Conservation (phyloP, 108 stramenopile genomes). For the Skeletonema menzelii region DNA sequence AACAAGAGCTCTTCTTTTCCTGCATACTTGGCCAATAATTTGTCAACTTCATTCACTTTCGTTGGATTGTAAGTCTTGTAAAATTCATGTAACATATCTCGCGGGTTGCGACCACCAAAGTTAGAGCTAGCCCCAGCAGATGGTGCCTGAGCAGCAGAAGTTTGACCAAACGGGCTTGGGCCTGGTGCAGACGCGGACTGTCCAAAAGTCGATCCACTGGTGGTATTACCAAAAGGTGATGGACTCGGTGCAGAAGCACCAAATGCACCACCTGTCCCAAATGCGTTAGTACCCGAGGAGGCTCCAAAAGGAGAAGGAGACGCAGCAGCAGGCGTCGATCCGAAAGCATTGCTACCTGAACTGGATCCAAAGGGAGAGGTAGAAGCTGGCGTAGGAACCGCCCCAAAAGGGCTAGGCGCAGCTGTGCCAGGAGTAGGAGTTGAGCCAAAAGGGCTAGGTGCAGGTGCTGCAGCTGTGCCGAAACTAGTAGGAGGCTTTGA, state of each 20-base stretch:
- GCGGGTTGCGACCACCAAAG: slow-evolving; percentile 58
- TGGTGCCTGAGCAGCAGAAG: slow-evolving; percentile 10
- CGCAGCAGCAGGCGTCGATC: slow-evolving; percentile 2
- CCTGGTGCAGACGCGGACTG: not conserved
- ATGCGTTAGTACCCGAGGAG: not conserved
- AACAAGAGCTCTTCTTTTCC: slow-evolving; percentile 85
- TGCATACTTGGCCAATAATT: slow-evolving; percentile 71
- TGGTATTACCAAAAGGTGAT: not conserved
- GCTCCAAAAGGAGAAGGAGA: slow-evolving; percentile 9
- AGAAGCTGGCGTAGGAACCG: slow-evolving; percentile 2
- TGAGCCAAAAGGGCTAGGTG: not conserved
- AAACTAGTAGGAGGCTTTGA: slow-evolving; percentile 2
- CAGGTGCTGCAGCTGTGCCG: not conserved
- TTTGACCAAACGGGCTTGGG: slow-evolving; percentile 16
- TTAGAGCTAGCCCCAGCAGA: slow-evolving; percentile 9
- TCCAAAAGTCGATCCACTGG: slow-evolving; percentile 3
- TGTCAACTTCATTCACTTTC: slow-evolving; percentile 81
- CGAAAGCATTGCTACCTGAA: slow-evolving; percentile 5
- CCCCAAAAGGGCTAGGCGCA: not conserved
- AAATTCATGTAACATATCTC: slow-evolving; percentile 71
- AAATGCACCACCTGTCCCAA: slow-evolving; percentile 3
- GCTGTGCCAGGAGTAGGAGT: not conserved
- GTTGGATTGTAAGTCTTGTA: slow-evolving; percentile 78
- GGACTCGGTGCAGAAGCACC: slow-evolving; percentile 4
- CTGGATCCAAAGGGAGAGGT: slow-evolving; percentile 25